Conservation (phyloP, 179 eudicot genomes). For the Heliamphora pulchella region DNA sequence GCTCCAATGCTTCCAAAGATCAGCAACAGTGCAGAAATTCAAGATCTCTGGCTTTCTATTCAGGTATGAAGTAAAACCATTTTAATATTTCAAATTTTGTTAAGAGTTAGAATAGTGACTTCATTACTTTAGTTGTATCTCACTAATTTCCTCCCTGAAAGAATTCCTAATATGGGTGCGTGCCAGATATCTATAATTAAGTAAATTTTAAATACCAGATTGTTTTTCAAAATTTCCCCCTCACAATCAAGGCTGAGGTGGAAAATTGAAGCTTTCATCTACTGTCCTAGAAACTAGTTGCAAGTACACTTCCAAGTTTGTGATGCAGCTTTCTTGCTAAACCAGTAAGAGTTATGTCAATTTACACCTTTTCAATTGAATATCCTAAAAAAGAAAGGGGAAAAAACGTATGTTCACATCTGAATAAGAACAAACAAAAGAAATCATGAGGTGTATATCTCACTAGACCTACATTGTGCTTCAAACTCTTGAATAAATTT, state of each 20-base stretch:
- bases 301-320: not conserved
- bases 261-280: too few species aligned
- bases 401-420: not conserved
- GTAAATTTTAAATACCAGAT: not conserved
- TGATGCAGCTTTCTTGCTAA: not conserved
- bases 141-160: not conserved
- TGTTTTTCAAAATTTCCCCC: not conserved
- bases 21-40: slow-evolving; percentile 29
- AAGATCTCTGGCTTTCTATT: not conserved
- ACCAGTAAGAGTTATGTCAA: not conserved
- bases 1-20: slow-evolving; percentile 92
- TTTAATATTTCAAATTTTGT: not conserved
- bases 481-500: too few species aligned
- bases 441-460: not conserved
- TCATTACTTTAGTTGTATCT: not conserved
- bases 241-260: too few species aligned
- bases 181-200: not conserved
- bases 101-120: not conserved
- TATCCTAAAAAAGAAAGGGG: too few species aligned
- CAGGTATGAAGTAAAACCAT: slow-evolving; percentile 3
- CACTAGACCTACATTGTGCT: not conserved
- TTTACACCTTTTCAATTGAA: not conserved
- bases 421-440: not conserved
- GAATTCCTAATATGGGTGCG: not conserved
- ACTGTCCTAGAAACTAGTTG: not conserved